Percentiles rank a stretch among this genome's conserved stretches.
These are phyloP conservation scores for Yarrowia divulgata DNA, from an alignment of 805 yeast species.

Conservation along the genomic window DNA sequence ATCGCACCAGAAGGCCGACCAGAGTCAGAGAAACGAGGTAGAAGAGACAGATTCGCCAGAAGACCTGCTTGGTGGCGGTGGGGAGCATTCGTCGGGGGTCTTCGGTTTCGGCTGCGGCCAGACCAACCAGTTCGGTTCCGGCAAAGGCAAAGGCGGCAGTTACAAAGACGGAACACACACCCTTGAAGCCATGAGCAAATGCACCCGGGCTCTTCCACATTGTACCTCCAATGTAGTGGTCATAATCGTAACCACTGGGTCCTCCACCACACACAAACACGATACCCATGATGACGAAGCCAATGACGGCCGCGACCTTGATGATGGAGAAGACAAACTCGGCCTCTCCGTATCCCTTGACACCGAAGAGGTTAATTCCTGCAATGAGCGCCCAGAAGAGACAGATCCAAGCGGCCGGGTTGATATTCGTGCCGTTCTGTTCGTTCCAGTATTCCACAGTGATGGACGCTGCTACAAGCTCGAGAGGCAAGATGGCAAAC, in stretches of 20 bases:
- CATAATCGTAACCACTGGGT: slow-evolving; percentile 50
- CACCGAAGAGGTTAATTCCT: slow-evolving; percentile 60
- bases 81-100: slow-evolving; percentile 70
- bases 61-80: slow-evolving; percentile 72
- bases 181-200: slow-evolving; percentile 67
- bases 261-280: slow-evolving; percentile 65
- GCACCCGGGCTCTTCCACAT: slow-evolving; percentile 73
- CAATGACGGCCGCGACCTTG: slow-evolving; percentile 63
- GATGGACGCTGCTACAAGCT: slow-evolving; percentile 64
- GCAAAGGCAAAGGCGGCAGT: slow-evolving; percentile 72
- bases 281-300: slow-evolving; percentile 65
- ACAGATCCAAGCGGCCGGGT: slow-evolving; percentile 60
- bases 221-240: slow-evolving; percentile 58
- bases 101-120: slow-evolving; percentile 72
- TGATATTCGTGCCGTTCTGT: slow-evolving; percentile 62
- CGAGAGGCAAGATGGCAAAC: slow-evolving; percentile 68
- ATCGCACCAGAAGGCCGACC: slow-evolving; percentile 71
- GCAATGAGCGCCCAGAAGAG: slow-evolving; percentile 60
- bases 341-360: slow-evolving; percentile 65
- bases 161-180: slow-evolving; percentile 67
- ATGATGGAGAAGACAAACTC: slow-evolving; percentile 63
- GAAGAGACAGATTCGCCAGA: slow-evolving; percentile 73
- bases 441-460: slow-evolving; percentile 62
- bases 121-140: slow-evolving; percentile 70
- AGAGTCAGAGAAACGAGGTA: slow-evolving; percentile 62